Percentiles rank a stretch among this genome's conserved stretches.
Conservation (phyloP, 1,284 basidiomycete genomes). For the Ceratobasidium sp. region DNA sequence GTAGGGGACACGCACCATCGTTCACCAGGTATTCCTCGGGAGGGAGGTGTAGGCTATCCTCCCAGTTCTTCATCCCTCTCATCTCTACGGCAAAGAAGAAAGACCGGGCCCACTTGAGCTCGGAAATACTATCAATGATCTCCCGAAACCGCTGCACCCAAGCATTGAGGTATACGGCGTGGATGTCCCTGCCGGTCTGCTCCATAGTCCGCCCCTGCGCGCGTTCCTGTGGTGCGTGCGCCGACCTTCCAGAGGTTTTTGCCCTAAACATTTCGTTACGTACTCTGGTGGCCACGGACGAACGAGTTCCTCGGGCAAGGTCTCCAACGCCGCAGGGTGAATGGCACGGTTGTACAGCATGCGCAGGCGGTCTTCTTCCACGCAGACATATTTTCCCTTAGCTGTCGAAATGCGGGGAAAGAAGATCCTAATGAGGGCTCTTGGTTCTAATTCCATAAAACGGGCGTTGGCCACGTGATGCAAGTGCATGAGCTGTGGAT, state of each 20-base stretch:
- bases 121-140: neutral
- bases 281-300: neutral
- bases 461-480: conserved; percentile 15
- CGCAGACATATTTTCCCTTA: neutral
- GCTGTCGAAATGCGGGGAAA: neutral
- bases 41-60: conserved; percentile 12
- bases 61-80: conserved; percentile 11
- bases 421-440: neutral
- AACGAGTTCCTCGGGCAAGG: neutral
- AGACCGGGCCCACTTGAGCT: conserved; percentile 17
- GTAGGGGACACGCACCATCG: too few species aligned
- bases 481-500: neutral
- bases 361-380: neutral
- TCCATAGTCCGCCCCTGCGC: neutral
- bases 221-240: neutral
- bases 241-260: neutral
- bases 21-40: neutral
- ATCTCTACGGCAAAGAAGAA: conserved; percentile 21
- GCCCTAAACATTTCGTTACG: neutral
- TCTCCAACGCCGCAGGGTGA: neutral
- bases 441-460: neutral
- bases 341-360: neutral
- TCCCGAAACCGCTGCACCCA: neutral
- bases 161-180: conserved; percentile 5
- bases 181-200: conserved; percentile 8